Conservation (phyloP, 2,329 filamentous ascomycete species). For the Aspergillus fischeri region DNA sequence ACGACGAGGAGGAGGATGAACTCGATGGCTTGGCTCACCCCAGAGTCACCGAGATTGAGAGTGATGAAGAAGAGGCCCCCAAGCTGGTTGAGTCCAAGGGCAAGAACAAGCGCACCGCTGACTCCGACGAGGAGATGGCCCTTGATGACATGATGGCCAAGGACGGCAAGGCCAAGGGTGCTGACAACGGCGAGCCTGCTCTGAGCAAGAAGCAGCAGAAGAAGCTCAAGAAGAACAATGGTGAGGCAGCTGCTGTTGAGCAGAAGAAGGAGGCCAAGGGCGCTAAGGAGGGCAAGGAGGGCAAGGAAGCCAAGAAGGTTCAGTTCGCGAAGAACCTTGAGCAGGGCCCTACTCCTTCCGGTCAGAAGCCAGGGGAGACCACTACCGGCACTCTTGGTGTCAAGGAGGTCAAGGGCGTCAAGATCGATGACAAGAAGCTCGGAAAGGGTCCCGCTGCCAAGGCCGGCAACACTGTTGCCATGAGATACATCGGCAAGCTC, state of each 20-base stretch:
- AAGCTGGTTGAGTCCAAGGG: slow-evolving; percentile 50
- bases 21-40: slow-evolving; percentile 74
- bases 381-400: slow-evolving; percentile 60
- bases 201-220: slow-evolving; percentile 95
- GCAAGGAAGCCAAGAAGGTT: slow-evolving; percentile 84
- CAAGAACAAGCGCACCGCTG: slow-evolving; percentile 92
- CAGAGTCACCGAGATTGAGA: slow-evolving; percentile 77
- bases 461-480: slow-evolving; percentile 83
- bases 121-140: slow-evolving; percentile 53
- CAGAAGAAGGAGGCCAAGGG: slow-evolving; percentile 56
- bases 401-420: slow-evolving; percentile 83
- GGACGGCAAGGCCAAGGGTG: slow-evolving; percentile 51
- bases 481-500: slow-evolving; percentile 98
- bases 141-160: slow-evolving; percentile 86
- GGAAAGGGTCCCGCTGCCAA: slow-evolving; percentile 82
- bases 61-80: slow-evolving; percentile 67
- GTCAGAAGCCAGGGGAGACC: slow-evolving; percentile 47
- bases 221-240: slow-evolving; percentile 98
- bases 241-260: slow-evolving; percentile 66
- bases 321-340: slow-evolving; percentile 99
- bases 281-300: slow-evolving; percentile 34
- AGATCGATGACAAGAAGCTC: slow-evolving; percentile 90
- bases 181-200: slow-evolving; percentile 63
- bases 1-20: slow-evolving; percentile 64
- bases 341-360: slow-evolving; percentile 81